phyloP scores from a whole-genome alignment of 768 basidiomycete species.

The Auricularia cornea region DNA sequence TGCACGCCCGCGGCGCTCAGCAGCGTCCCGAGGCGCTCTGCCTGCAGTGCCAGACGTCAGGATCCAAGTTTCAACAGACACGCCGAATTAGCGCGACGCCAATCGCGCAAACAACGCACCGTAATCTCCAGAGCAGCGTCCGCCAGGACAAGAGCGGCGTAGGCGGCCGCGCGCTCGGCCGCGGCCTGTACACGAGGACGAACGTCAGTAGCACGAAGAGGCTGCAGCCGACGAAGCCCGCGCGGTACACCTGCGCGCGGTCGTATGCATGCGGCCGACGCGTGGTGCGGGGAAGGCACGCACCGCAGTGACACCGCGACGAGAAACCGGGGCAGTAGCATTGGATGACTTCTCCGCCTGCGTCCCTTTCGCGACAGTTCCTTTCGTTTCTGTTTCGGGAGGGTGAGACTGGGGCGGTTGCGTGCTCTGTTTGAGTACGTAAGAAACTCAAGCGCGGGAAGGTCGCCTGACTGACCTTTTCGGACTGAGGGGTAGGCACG shows the following conservation, averaged over 20 bases:
- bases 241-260: neutral
- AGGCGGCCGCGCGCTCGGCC: constrained; percentile 40
- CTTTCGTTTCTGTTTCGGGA: no score
- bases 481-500: no score
- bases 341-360: neutral
- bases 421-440: no score
- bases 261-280: neutral
- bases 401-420: no score
- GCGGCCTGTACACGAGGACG: constrained; percentile 13
- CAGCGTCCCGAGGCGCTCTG: constrained; percentile 39
- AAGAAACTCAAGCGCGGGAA: no score
- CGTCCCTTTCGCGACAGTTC: neutral
- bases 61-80: neutral
- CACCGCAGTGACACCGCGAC: neutral
- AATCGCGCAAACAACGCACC: constrained; percentile 20
- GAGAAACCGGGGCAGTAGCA: neutral
- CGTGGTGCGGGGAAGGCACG: neutral
- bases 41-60: constrained; percentile 14
- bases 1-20: constrained; percentile 39
- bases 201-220: neutral
- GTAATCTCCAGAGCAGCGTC: constrained; percentile 46
- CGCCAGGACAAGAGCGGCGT: constrained; percentile 45
- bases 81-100: neutral
- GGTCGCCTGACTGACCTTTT: no score
- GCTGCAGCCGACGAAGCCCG: neutral